Base-by-base conservation (phyloP, 768 basidiomycete genomes). In the Suillus placidus region DNA sequence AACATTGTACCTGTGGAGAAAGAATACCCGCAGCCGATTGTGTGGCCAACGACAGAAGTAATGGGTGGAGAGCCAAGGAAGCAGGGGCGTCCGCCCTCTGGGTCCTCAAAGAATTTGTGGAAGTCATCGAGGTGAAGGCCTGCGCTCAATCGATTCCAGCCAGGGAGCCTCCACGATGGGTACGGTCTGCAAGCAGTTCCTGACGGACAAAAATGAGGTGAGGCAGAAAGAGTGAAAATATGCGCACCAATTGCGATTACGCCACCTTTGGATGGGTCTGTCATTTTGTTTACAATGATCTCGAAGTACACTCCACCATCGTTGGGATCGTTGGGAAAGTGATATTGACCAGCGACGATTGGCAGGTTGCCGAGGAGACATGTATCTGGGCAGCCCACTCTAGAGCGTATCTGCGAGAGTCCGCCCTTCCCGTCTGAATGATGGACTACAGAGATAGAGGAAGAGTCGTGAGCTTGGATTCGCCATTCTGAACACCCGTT, bases 71-170 rank as follows among this genome's bases (percentile, higher is more conserved):
- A 47, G 74, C 76, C 73, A 85, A 52, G 14, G 63, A 90, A 69
- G 88, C 85, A 60, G 2, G 58, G 58, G 1, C 86, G 83, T 13
- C 89, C 89, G 20, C 89, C 89, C 55, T 85, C 80, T 2, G 87
- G 77, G 70, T 89, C 87, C 69, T 90, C 88, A 65, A 87, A 90
- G 80, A 90, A 91, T 74, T 90, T 91, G 72, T 87, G 83, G 71
- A 88, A 78, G 75, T 91, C 89, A 71, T 91, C 90, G 40, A 91
- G 81, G 69, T 91, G 89, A 34, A 89, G 77, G 2, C 83, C 89
- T 2, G 85, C 85, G 62, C 88, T 89, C 49, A 84, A 78, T 57
- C 89, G 78, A 70, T 91, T 87, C 90, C 90, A 91, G 4, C 89
- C 89, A 47, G 90, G 90, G 51, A 89, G 79, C 23, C 89, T 83